Evolutionary conservation across 2,329 filamentous ascomycete species (phyloP).

Genomic region (Trichoderma polysporum): DNA sequence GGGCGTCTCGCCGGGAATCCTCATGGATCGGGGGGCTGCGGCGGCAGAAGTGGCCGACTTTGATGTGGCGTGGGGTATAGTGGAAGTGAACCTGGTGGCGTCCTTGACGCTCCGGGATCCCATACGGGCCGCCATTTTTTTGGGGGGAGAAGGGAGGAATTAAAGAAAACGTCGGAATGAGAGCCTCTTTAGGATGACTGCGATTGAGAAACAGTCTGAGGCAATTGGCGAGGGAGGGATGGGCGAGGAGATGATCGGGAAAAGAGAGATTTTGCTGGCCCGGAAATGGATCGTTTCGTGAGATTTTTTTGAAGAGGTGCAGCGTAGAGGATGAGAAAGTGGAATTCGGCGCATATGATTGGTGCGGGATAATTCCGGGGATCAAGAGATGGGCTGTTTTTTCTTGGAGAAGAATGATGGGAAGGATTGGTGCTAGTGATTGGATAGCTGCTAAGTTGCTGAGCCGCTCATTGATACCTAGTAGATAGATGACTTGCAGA

Average conservation of each 20-base stretch:
- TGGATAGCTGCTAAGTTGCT: background rate
- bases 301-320: conserved; percentile 37
- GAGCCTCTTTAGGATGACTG: background rate
- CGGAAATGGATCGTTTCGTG: conserved; percentile 30
- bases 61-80: conserved; percentile 62
- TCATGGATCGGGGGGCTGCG: conserved; percentile 29
- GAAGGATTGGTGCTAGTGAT: background rate
- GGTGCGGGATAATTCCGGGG: conserved; percentile 39
- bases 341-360: conserved; percentile 36
- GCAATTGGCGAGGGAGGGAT: background rate
- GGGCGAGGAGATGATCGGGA: background rate
- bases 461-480: background rate
- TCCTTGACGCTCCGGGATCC: conserved; percentile 70
- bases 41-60: conserved; percentile 47
- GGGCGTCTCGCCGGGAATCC: conserved; percentile 57
- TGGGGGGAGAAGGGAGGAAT: background rate
- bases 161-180: background rate
- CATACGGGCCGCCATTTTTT: conserved; percentile 43
- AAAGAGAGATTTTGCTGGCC: conserved; percentile 17
- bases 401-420: background rate
- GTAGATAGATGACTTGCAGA: too few relatives aligned
- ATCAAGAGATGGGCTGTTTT: conserved; percentile 28
- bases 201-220: background rate
- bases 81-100: conserved; percentile 68
- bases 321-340: conserved; percentile 23